A percentile compares a stretch with the other conserved stretches of the same genome.
Evolutionary conservation across 129 eudicot genomes (phyloP).

Genomic region (Arctium minus): DNA sequence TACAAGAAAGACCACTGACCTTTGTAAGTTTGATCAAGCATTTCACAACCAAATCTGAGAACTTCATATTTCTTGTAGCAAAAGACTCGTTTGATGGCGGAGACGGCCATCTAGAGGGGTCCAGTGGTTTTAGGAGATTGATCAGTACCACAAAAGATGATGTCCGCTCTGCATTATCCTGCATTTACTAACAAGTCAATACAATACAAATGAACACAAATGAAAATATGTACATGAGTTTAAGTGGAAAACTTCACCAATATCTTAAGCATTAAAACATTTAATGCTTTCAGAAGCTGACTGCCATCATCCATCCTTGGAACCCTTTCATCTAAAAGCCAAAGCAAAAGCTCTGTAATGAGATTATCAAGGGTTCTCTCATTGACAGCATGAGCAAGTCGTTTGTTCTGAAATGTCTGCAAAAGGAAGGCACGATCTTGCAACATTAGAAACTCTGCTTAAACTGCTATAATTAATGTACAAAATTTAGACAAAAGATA

Average conservation of each 20-base stretch:
- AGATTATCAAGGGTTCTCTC: constrained; percentile 85
- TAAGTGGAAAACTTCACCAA: constrained; percentile 32
- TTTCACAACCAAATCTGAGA: constrained; percentile 89
- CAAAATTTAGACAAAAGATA: too few species aligned
- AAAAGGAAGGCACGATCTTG: constrained; percentile 10
- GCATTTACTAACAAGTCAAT: constrained; percentile 9
- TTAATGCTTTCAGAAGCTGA: constrained; percentile 94
- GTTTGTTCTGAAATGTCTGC: constrained; percentile 93
- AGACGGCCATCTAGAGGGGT: constrained; percentile 90
- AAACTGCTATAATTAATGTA: neutral
- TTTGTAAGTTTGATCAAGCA: constrained; percentile 93
- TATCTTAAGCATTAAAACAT: constrained; percentile 91
- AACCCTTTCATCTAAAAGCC: constrained; percentile 99
- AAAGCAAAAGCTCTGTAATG: constrained; percentile 92
- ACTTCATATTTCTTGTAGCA: constrained; percentile 69
- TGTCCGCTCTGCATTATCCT: constrained; percentile 98
- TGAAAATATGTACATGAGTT: neutral
- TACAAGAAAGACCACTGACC: constrained; percentile 28
- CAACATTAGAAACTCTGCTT: neutral
- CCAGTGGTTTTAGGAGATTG: constrained; percentile 75
- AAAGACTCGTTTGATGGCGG: constrained; percentile 73
- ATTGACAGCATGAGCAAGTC: constrained; percentile 89
- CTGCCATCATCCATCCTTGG: constrained; percentile 98
- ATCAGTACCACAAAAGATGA: constrained; percentile 91
- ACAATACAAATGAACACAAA: neutral